Percentiles rank a stretch among this genome's conserved stretches.
Evolutionary conservation across 768 basidiomycete genomes (phyloP).

Genomic region (Hericium alpestre): DNA sequence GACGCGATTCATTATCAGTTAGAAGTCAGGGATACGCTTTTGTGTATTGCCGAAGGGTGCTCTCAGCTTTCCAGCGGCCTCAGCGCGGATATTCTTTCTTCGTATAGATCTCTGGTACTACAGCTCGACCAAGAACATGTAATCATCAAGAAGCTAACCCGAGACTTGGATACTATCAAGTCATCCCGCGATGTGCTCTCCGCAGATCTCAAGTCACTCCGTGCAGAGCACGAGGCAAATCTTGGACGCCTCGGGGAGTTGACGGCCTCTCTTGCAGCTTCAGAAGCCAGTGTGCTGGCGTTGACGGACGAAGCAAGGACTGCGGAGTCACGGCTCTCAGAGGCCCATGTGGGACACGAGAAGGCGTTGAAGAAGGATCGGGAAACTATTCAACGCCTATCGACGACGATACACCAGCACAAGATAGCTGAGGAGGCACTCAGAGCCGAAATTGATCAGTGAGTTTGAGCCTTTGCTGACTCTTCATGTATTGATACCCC

Average conservation of each 20-base stretch:
- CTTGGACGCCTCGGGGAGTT: slow-evolving; percentile 16
- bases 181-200: slow-evolving; percentile 33
- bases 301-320: slow-evolving; percentile 19
- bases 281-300: slow-evolving; percentile 14
- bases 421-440: slow-evolving; percentile 61
- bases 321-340: slow-evolving; percentile 20
- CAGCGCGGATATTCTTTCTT: background rate
- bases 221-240: slow-evolving; percentile 13
- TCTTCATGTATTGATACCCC: background rate
- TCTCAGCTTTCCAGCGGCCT: background rate
- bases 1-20: background rate
- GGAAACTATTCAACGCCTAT: slow-evolving; percentile 35
- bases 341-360: slow-evolving; percentile 21
- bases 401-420: slow-evolving; percentile 39
- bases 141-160: slow-evolving; percentile 14
- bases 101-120: slow-evolving; percentile 11
- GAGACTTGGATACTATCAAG: slow-evolving; percentile 31
- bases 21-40: too few species aligned
- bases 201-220: slow-evolving; percentile 26
- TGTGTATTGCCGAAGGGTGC: background rate
- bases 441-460: slow-evolving; percentile 61
- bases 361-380: slow-evolving; percentile 21
- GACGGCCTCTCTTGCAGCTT: slow-evolving; percentile 10
- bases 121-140: slow-evolving; percentile 10
- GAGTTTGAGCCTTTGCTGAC: slow-evolving; percentile 16